Percentiles rank a stretch among this genome's conserved stretches.
Evolutionary conservation across 2,329 filamentous ascomycete genomes (phyloP).

Genomic region (Grosmannia huntii): DNA sequence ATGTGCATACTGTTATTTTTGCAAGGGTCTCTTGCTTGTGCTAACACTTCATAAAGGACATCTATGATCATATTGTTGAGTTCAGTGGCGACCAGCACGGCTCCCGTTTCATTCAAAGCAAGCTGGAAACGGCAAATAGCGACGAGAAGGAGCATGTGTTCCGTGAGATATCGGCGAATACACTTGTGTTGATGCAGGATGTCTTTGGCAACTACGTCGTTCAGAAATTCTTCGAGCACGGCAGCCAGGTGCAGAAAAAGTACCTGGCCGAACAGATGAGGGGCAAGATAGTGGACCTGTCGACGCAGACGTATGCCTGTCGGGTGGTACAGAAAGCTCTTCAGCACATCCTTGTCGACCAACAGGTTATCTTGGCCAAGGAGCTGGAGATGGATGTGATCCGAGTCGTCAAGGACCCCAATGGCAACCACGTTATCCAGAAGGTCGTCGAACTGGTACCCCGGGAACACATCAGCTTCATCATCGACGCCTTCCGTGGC

Average conservation of each 20-base stretch:
- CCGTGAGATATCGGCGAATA: constrained; percentile 71
- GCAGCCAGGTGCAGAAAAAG: constrained; percentile 86
- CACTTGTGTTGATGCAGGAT: constrained; percentile 83
- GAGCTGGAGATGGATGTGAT: constrained; percentile 70
- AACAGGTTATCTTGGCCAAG: constrained; percentile 45
- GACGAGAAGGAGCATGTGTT: constrained; percentile 92
- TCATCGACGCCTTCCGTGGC: constrained; percentile 67
- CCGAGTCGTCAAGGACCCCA: constrained; percentile 70
- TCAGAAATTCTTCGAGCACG: constrained; percentile 94
- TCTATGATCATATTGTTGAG: constrained; percentile 78
- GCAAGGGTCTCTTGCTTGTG: neutral
- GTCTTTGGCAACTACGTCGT: constrained; percentile 98
- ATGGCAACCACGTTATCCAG: constrained; percentile 94
- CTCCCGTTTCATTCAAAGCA: constrained; percentile 89
- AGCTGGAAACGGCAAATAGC: constrained; percentile 83
- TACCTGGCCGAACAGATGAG: constrained; percentile 77
- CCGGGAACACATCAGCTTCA: constrained; percentile 66
- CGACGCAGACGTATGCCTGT: constrained; percentile 83
- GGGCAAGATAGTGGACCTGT: constrained; percentile 67
- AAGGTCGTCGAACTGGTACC: constrained; percentile 79
- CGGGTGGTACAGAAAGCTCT: constrained; percentile 93
- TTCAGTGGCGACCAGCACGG: constrained; percentile 94
- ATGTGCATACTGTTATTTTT: neutral
- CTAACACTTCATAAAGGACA: constrained; percentile 40
- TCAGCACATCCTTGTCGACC: constrained; percentile 81